Evolutionary conservation across 1,139 yeast species (phyloP), one percentile per base, ranked within the genome.

Genomic region (Groenewaldozyma sp.): DNA sequence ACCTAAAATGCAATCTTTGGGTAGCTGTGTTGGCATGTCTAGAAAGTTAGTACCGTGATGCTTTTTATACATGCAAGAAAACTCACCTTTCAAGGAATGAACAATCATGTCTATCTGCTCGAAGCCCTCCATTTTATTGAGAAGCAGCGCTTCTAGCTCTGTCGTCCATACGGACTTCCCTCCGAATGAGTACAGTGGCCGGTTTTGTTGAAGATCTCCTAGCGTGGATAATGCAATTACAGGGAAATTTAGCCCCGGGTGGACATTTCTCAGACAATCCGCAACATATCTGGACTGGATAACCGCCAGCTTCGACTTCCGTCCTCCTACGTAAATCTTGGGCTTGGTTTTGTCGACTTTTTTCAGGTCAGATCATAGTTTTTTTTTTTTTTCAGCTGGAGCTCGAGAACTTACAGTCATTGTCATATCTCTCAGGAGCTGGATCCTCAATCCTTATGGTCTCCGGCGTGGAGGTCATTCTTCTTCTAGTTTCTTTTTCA

Each of bases 131-230:
- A 78, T 66, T 38, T 73, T 65, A 46, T 73, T 73, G 49, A 82
- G 68, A 41, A 91, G 66, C 41, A 87, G 65, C 24, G 78, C 80
- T 62, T 91, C 98, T 45, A 91, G 70, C 60, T 91, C 98, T 56
- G 86, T 83, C 9, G 98, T 91, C 98, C 98, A 91, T 33, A 91
- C 64, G 0, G 95, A 78, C 59, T 91, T 91, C 21, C 98, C 98
- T 28, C 96, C 97, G 63, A 91, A 91, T 4, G 95, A 75, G 60
- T 91, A 93, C 41, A 91, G 69, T 3, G 98, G 96, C 54, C 78
- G 80, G 53, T 74, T 74, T 58, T 78, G 91, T 29, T 82, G 79
- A 58, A 83, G 81, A 64, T 91, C 98, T 20, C 97, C 98, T 33
- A 91, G 68, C 1, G 98, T 91, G 36, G 80, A 74, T 36, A 86